Evolutionary conservation across 2,329 filamentous ascomycete species (phyloP), one percentile per base, ranked within the genome.

Genomic region (Curvularia spicifera): DNA sequence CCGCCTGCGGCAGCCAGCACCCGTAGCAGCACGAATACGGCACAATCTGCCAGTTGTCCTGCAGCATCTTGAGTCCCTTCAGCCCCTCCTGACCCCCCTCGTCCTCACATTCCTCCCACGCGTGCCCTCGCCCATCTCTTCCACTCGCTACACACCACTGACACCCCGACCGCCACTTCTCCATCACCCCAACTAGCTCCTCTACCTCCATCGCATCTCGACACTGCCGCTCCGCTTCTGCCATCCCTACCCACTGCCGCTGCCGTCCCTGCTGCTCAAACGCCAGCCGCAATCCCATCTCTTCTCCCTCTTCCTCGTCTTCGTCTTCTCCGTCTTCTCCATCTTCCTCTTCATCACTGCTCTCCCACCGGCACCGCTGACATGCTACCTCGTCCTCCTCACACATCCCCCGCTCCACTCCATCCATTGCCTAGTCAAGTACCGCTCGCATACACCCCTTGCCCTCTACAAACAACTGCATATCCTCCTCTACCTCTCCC

Each of bases 1-100:
- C 44, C 42, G 44, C 45, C 51, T 64, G 39, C 35, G 40, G 61
- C 40, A 61, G 48, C 22, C 39, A 44, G 51, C 35, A 60, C 47
- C n/a, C 18, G 39, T 53, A 63, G 54, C 52, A 63, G 13, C 52
- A 54, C 54, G 45, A 59, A 58, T 52, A 63, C 13, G n/a, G n/a
- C 15, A 59, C 44, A 43, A 55, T 59, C 53, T 47, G 8, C 4
- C 52, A 52, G 43, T 56, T 29, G 18, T 52, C 44, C 15, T 60
- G 48, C 46, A 60, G 4, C 24, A 13, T 22, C 53, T 52, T 55
- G 26, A 56, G 37, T 39, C 47, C 49, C 46, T 45, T 42, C 47
- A n/a, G 9, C 44, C 18, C 37, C 9, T 40, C 15, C 15, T 43
- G 13, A 33, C 63, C 59, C 45, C 53, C 51, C 43, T 31, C n/a